Conservation (phyloP, 192 early-diverging fungal species). For the Rhizoclosmatium sp. region DNA sequence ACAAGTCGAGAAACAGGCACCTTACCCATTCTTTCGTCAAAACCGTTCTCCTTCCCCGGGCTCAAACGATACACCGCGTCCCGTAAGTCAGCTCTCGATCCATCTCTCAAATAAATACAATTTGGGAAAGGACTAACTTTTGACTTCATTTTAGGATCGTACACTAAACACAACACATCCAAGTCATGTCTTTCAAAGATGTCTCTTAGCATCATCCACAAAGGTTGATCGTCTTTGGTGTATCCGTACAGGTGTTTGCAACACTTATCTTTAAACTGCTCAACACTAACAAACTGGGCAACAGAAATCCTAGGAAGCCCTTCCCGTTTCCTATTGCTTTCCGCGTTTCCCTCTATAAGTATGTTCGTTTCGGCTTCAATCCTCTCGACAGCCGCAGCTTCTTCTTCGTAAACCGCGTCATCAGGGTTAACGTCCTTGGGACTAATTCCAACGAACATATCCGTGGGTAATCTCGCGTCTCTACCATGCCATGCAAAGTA, state of each 20-base stretch:
- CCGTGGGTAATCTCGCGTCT: background rate
- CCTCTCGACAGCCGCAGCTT: background rate
- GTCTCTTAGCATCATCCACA: background rate
- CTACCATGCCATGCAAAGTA: background rate
- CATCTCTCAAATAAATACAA: background rate
- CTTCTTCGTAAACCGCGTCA: background rate
- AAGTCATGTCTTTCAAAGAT: background rate
- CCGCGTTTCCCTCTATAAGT: background rate
- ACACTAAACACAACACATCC: background rate
- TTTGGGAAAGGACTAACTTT: background rate
- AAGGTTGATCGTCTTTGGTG: background rate
- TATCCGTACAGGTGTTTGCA: background rate
- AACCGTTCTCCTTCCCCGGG: background rate
- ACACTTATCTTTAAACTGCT: constrained; percentile 1
- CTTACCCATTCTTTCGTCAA: background rate
- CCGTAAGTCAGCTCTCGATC: background rate
- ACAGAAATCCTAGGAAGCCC: background rate
- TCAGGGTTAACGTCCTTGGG: background rate
- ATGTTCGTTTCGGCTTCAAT: background rate
- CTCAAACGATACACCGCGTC: background rate
- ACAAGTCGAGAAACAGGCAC: background rate
- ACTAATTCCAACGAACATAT: background rate
- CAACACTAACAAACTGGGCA: background rate
- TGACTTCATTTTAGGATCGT: background rate
- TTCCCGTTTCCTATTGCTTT: background rate